A percentile compares a stretch with the other conserved stretches of the same genome.
Evolutionary conservation across 345 rosid species (phyloP).

Genomic region (Noccaea bulbosa): DNA sequence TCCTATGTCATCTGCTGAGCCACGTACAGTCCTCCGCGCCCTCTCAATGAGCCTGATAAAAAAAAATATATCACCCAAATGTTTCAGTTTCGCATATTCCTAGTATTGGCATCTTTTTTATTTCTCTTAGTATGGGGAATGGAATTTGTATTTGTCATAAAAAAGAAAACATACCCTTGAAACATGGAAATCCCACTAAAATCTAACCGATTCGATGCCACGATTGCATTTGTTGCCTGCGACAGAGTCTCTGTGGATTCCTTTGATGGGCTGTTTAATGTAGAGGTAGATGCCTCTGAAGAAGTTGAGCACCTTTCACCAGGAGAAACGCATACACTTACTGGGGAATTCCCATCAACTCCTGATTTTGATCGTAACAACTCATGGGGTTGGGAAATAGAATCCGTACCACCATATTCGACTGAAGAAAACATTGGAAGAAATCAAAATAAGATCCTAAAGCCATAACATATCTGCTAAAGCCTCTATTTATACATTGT

Average conservation of each 20-base stretch:
- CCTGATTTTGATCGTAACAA: constrained; percentile 55
- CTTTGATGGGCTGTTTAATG: constrained; percentile 42
- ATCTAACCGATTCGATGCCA: constrained; percentile 49
- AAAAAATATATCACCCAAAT: neutral
- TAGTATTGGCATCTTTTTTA: constrained; percentile 16
- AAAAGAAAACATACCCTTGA: constrained; percentile 64
- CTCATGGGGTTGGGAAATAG: constrained; percentile 56
- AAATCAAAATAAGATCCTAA: neutral
- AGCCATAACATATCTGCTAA: neutral
- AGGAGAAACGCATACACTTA: constrained; percentile 45
- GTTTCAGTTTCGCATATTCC: constrained; percentile 12
- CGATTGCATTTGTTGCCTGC: constrained; percentile 49
- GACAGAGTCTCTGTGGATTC: constrained; percentile 48
- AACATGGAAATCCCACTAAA: constrained; percentile 70
- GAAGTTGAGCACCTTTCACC: constrained; percentile 49
- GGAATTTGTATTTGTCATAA: constrained; percentile 22
- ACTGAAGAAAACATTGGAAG: constrained; percentile 43
- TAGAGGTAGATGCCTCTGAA: constrained; percentile 58
- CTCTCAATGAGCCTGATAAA: constrained; percentile 77
- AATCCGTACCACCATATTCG: constrained; percentile 58
- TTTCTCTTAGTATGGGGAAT: constrained; percentile 8
- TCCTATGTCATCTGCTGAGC: constrained; percentile 96
- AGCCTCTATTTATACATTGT: neutral
- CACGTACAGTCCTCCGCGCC: constrained; percentile 88
- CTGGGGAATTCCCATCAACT: constrained; percentile 40